phyloP scores from a whole-genome alignment of 2,329 filamentous ascomycete species.

The Calonectria ilicicola region DNA sequence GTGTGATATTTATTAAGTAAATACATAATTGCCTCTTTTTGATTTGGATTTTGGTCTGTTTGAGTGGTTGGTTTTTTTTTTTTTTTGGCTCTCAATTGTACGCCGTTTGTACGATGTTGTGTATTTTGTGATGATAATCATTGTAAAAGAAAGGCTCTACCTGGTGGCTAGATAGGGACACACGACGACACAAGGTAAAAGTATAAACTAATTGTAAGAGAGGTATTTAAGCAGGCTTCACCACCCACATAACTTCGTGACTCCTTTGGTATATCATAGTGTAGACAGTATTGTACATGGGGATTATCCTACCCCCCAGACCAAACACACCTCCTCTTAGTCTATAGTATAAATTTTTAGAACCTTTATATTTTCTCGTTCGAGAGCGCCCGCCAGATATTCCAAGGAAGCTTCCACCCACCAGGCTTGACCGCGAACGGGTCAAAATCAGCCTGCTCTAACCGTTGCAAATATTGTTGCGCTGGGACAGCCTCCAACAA shows the following conservation, averaged over 20 bases:
- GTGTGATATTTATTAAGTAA: too few species aligned
- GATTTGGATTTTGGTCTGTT: too few species aligned
- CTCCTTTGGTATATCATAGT: conserved; percentile 16
- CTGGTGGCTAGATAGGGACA: too few species aligned
- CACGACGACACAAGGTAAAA: too few species aligned
- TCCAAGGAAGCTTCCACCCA: conserved; percentile 89
- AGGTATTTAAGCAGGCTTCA: neutral
- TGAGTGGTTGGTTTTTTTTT: too few species aligned
- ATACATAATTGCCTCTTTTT: too few species aligned
- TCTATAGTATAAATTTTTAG: too few species aligned
- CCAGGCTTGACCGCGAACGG: conserved; percentile 73
- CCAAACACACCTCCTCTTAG: neutral
- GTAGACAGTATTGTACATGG: conserved; percentile 32
- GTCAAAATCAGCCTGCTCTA: conserved; percentile 89
- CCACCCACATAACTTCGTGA: conserved; percentile 15
- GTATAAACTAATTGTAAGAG: neutral
- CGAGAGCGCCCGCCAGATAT: conserved; percentile 67
- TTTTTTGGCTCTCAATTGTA: too few species aligned
- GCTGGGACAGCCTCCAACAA: conserved; percentile 85
- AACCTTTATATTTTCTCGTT: conserved; percentile 57
- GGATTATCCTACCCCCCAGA: neutral
- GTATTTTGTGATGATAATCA: too few species aligned
- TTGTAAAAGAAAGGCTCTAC: too few species aligned
- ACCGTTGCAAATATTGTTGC: conserved; percentile 79
- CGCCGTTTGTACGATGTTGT: too few species aligned